These are phyloP conservation scores for Sporodiniella umbellata DNA, from an alignment of 371 early-diverging fungal species.

Conservation along the genomic window DNA sequence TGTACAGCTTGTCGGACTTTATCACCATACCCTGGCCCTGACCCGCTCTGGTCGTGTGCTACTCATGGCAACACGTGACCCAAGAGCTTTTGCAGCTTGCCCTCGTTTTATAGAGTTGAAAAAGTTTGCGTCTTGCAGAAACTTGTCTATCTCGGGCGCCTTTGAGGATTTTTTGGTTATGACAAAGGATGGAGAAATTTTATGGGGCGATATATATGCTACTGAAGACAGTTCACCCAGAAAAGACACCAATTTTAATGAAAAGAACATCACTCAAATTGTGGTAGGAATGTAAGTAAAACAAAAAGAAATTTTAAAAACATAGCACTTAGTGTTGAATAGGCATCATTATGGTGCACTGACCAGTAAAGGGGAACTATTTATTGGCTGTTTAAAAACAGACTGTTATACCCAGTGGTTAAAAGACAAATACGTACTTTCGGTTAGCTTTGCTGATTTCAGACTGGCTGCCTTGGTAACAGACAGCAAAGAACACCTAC, in stretches of 20 bases:
- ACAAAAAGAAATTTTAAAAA: too few species aligned
- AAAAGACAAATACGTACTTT: slow-evolving; percentile 20
- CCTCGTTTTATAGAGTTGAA: too few species aligned
- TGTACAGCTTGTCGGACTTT: slow-evolving; percentile 18
- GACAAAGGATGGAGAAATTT: too few species aligned
- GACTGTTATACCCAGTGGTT: slow-evolving; percentile 9
- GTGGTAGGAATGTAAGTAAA: too few species aligned
- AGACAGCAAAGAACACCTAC: not conserved
- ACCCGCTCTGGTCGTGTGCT: slow-evolving; percentile 17
- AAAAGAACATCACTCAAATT: too few species aligned
- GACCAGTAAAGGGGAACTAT: slow-evolving; percentile 32
- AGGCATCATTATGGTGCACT: slow-evolving; percentile 44
- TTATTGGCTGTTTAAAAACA: slow-evolving; percentile 30
- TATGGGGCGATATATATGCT: too few species aligned
- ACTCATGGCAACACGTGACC: slow-evolving; percentile 6
- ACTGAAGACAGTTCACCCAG: too few species aligned
- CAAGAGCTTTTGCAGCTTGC: too few species aligned
- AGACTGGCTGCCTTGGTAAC: slow-evolving; percentile 22
- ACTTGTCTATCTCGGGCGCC: too few species aligned
- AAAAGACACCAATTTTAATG: too few species aligned
- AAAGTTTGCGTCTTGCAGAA: too few species aligned
- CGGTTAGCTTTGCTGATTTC: slow-evolving; percentile 30
- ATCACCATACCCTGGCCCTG: slow-evolving; percentile 12
- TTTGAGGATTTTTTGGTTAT: too few species aligned
- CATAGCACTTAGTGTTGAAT: not conserved